Evolutionary conservation across 73 alveolate species (phyloP).

Genomic region (Paramecium biaurelia): DNA sequence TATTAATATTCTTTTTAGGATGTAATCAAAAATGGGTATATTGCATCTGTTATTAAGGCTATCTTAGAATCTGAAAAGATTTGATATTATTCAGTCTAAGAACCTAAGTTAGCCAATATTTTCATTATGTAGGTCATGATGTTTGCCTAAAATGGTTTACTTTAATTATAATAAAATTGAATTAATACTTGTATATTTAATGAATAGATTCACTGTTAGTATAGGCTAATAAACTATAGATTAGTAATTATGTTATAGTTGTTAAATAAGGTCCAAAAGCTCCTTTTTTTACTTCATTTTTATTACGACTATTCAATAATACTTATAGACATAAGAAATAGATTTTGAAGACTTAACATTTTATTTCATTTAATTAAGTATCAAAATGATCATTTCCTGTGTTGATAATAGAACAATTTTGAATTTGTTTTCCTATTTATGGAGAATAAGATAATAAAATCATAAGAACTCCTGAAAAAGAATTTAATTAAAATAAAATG

Average conservation of each 20-base stretch:
- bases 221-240: background rate
- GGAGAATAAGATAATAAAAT: background rate
- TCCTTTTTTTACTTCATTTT: constrained; percentile 29
- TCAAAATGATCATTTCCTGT: constrained; percentile 22
- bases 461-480: background rate
- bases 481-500: background rate
- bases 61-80: constrained; percentile 41
- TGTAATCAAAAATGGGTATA: constrained; percentile 72
- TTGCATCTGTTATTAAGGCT: constrained; percentile 68
- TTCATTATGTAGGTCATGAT: constrained; percentile 27
- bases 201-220: background rate
- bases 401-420: constrained; percentile 7
- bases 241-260: background rate
- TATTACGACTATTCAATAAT: background rate
- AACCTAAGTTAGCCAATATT: constrained; percentile 34
- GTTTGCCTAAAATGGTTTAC: background rate
- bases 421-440: background rate
- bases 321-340: background rate
- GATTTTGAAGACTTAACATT: background rate
- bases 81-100: constrained; percentile 58
- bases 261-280: constrained; percentile 8
- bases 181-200: background rate
- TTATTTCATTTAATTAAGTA: constrained; percentile 23
- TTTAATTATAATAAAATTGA: background rate
- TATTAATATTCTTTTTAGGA: constrained; percentile 60